These are phyloP conservation scores for Phialophora tarda DNA, from an alignment of 2,329 filamentous ascomycete genomes.

Conservation along the genomic window DNA sequence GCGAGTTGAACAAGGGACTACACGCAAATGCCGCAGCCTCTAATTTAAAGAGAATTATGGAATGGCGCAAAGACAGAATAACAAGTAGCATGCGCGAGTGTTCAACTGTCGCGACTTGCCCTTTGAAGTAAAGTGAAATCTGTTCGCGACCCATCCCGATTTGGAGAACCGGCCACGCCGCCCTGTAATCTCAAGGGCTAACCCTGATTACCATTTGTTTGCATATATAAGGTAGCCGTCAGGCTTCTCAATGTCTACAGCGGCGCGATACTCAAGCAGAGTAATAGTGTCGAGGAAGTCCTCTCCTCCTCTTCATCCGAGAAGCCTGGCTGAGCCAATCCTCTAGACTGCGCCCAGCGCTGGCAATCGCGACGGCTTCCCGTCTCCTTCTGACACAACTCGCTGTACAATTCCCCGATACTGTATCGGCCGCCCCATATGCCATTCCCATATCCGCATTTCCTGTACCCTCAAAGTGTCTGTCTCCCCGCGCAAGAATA, in stretches of 20 bases:
- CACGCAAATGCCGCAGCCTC: background rate
- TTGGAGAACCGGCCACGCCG: background rate
- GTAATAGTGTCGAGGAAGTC: background rate
- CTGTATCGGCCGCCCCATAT: background rate
- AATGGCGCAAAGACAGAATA: background rate
- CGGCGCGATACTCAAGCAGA: background rate
- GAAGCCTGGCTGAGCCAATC: background rate
- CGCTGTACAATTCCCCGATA: background rate
- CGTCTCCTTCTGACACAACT: background rate
- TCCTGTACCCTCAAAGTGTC: background rate
- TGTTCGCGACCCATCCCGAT: background rate
- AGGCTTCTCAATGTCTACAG: background rate
- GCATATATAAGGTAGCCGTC: background rate
- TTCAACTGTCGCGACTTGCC: background rate
- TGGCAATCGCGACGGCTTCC: background rate
- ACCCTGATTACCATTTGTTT: too few species aligned
- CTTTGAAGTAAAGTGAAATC: background rate
- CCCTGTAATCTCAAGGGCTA: background rate
- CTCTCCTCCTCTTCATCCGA: background rate
- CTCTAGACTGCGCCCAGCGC: background rate
- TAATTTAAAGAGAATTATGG: background rate
- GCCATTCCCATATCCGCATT: background rate
- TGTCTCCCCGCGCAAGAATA: background rate
- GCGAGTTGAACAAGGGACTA: background rate
- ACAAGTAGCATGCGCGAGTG: background rate